Evolutionary conservation across 129 eudicot species (phyloP).

Genomic region (Saussurea involucrata): DNA sequence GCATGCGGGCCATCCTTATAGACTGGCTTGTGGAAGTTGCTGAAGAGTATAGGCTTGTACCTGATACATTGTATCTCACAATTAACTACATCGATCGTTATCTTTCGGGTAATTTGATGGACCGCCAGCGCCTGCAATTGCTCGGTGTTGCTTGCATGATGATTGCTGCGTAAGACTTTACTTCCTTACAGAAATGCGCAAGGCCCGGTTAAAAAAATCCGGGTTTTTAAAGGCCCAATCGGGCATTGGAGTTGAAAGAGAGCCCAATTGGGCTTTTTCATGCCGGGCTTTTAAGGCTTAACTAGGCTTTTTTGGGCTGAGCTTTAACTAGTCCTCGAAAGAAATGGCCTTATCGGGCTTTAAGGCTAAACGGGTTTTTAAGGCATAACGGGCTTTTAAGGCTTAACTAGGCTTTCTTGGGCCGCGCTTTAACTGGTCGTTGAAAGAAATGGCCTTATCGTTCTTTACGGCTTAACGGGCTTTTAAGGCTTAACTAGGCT

Average conservation of each 20-base stretch:
- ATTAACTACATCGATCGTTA: constrained; percentile 88
- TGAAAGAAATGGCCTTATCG: no score
- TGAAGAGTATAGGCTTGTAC: constrained; percentile 93
- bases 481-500: no score
- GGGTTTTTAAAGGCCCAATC: background rate
- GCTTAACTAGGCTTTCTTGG: no score
- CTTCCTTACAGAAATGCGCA: background rate
- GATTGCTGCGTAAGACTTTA: constrained; percentile 88
- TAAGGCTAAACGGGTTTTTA: no score
- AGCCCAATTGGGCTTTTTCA: no score
- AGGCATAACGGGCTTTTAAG: no score
- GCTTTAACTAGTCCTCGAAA: background rate
- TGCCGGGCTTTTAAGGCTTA: background rate
- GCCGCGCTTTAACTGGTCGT: no score
- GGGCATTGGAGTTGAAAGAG: no score
- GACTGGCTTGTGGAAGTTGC: constrained; percentile 99
- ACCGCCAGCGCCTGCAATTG: constrained; percentile 79
- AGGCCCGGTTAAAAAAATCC: no score
- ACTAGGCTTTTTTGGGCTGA: no score
- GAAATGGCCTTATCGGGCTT: no score
- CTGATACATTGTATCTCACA: constrained; percentile 87
- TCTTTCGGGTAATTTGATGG: constrained; percentile 88
- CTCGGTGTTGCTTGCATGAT: constrained; percentile 98
- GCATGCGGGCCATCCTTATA: constrained; percentile 86
- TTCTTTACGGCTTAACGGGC: no score